Base-by-base conservation (phyloP, 495 filamentous ascomycete species). In the Neurospora discreta region DNA sequence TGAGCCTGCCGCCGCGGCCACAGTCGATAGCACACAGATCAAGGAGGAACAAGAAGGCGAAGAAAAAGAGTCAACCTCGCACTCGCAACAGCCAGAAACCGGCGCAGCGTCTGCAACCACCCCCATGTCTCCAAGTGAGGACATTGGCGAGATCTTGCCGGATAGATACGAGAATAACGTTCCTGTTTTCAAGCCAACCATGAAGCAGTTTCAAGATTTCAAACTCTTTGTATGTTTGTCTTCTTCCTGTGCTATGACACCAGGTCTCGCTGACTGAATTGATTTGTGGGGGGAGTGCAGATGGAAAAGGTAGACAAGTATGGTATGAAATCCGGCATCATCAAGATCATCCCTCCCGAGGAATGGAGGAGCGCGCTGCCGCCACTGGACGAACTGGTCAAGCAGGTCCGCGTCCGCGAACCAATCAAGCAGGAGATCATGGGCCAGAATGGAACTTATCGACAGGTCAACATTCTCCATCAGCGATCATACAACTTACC, bases 371-470 rank as follows among this genome's bases (percentile, higher is more conserved):
- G 93, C 73, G 82, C 88, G 33, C 89, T 95, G 33, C 90, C 92
- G 23, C 80, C 86, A 40, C 89, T 98, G 73, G 89, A 95, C 75
- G 91, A 98, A 75, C 85, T 90, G 70, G 88, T 99, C 72, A 98
- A 97, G 81, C 90, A 90, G 69, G 92, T 99, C 78, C 90, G 90
- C 72, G 93, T 98, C 75, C 95, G 93, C 84, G 96, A 98, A 74
- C 95, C 95, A 11, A 98, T 99, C 79, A 95, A 92, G 77, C 95
- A 99, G 78, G 95, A 99, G 75, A 98, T 98, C 78, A 93, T 93
- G 84, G 96, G 95, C 11, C 92, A 90, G 69, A 91, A 94, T 76
- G 95, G 96, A 38, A 95, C 91, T 40, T 99, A 97, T 78, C 94
- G 94, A 36, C 96, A 98, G 75, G 91, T 93, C 76, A 99, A 99